Conservation (phyloP, 2,329 filamentous ascomycete species). For the Lachnellula subtilissima region DNA sequence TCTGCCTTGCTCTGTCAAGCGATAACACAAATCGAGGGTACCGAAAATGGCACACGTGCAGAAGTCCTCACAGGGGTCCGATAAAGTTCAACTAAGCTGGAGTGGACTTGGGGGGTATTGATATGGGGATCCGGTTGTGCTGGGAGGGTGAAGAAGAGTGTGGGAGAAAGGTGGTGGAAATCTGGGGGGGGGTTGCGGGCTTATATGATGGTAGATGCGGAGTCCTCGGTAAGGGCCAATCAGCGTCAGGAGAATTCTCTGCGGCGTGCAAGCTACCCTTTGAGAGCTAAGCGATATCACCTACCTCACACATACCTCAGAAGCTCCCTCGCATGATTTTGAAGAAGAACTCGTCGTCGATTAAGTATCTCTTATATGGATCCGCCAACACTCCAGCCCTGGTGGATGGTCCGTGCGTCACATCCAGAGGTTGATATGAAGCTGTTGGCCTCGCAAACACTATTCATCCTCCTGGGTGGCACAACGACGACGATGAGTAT, state of each 20-base stretch:
- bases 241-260: conserved; percentile 7
- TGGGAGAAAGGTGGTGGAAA: conserved; percentile 26
- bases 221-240: conserved; percentile 13
- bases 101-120: conserved; percentile 22
- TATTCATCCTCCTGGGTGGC: background rate
- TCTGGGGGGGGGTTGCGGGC: conserved; percentile 21
- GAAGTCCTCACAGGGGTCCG: conserved; percentile 20
- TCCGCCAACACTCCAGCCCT: background rate
- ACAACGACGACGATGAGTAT: background rate
- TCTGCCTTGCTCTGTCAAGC: conserved; percentile 17
- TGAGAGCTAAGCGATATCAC: conserved; percentile 19
- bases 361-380: background rate
- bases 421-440: background rate
- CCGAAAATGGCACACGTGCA: conserved; percentile 24
- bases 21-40: conserved; percentile 31
- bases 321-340: background rate
- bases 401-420: background rate
- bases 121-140: conserved; percentile 12
- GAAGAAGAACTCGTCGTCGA: background rate
- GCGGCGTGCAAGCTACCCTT: conserved; percentile 12
- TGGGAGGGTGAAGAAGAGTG: conserved; percentile 19
- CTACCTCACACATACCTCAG: background rate
- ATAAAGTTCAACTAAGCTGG: conserved; percentile 19
- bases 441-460: background rate
- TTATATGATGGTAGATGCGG: conserved; percentile 23